phyloP scores from a whole-genome alignment of 192 early-diverging fungal genomes.

The Coemansia sp. region DNA sequence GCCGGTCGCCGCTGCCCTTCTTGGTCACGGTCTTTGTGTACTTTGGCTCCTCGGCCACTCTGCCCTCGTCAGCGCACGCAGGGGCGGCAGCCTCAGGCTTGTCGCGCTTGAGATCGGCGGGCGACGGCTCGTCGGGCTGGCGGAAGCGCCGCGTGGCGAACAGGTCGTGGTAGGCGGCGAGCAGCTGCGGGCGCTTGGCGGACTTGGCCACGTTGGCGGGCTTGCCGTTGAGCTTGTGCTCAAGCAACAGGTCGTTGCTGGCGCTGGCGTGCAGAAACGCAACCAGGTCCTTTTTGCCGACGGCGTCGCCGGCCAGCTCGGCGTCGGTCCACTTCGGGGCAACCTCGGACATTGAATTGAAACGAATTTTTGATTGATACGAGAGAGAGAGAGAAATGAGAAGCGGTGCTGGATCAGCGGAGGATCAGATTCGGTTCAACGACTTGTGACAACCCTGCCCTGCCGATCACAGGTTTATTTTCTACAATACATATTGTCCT shows the following conservation, averaged over 20 bases:
- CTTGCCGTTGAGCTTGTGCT: slow-evolving; percentile 70
- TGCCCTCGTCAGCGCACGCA: not conserved
- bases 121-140: slow-evolving; percentile 32
- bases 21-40: slow-evolving; percentile 62
- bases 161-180: slow-evolving; percentile 59
- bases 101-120: slow-evolving; percentile 32
- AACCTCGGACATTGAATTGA: slow-evolving; percentile 14
- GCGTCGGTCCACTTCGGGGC: slow-evolving; percentile 57
- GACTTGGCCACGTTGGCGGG: slow-evolving; percentile 63
- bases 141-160: slow-evolving; percentile 60
- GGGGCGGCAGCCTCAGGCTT: slow-evolving; percentile 8
- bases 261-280: slow-evolving; percentile 62
- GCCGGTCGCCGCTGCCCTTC: slow-evolving; percentile 59
- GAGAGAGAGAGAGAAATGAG: too few species aligned
- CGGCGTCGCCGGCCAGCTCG: slow-evolving; percentile 58
- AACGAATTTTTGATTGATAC: too few species aligned
- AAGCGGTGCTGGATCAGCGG: not conserved
- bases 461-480: not conserved
- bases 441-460: too few species aligned
- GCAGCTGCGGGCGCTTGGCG: slow-evolving; percentile 61
- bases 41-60: slow-evolving; percentile 51
- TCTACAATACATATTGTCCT: not conserved
- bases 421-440: not conserved
- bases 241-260: slow-evolving; percentile 59
- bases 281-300: slow-evolving; percentile 71